phyloP scores from a whole-genome alignment of 176 grass and related monocot genomes.

The Hordeum vulgare region MorexV3_pseudomolecules_assembly NC_058521.1:581285240-581285739 shows the following conservation, averaged over 20 bases:
- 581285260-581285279: neutral
- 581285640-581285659: constrained; percentile 9
- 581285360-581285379: neutral
- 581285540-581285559: constrained; percentile 33
- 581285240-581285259: neutral
- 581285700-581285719: neutral
- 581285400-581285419: neutral
- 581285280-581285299: neutral
- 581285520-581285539: constrained; percentile 34
- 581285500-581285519: constrained; percentile 51
- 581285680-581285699: neutral
- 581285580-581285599: constrained; percentile 36
- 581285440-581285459: neutral
- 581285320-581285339: neutral
- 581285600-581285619: constrained; percentile 7
- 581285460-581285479: constrained; percentile 1
- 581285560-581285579: constrained; percentile 30
- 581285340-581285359: no score
- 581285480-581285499: constrained; percentile 37
- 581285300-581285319: neutral
- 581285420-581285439: neutral
- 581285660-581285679: constrained; percentile 21
- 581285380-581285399: neutral
- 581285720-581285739: neutral
- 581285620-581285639: constrained; percentile 12